These are phyloP conservation scores for Chalciporus sphaerocephalus DNA, from an alignment of 768 basidiomycete species.

Conservation along the genomic window DNA sequence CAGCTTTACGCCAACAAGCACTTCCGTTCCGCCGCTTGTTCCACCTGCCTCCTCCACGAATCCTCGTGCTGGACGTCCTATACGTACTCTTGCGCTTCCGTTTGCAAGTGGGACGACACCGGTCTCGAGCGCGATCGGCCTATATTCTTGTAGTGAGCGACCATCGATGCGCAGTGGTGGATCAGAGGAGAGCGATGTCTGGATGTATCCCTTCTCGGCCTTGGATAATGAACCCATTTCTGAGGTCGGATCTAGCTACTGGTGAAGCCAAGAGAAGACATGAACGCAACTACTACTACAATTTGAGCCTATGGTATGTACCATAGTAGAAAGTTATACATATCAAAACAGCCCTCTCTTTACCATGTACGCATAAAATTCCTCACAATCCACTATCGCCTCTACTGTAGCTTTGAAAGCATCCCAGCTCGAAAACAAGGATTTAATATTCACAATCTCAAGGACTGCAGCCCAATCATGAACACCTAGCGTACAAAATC, in stretches of 20 bases:
- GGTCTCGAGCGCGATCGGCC: conserved; percentile 69
- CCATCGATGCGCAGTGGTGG: conserved; percentile 76
- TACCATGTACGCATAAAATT: conserved; percentile 14
- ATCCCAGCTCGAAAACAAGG: conserved; percentile 16
- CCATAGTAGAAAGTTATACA: no score
- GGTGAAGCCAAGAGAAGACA: background rate
- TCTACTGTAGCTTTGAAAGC: conserved; percentile 10
- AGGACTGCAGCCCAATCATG: conserved; percentile 37
- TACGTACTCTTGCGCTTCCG: conserved; percentile 71
- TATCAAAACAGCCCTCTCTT: conserved; percentile 9
- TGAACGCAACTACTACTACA: no score
- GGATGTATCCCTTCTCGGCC: conserved; percentile 74
- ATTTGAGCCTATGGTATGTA: no score
- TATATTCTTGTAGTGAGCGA: conserved; percentile 60
- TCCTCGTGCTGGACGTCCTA: conserved; percentile 67
- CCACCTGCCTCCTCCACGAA: conserved; percentile 72
- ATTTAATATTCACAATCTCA: conserved; percentile 24
- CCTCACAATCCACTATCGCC: conserved; percentile 8
- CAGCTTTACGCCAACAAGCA: conserved; percentile 73
- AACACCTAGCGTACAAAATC: conserved; percentile 37
- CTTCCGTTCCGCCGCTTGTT: conserved; percentile 73
- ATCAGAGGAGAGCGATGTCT: conserved; percentile 53
- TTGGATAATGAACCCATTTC: conserved; percentile 51
- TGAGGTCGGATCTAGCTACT: no score
- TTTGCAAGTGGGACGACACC: conserved; percentile 79